A percentile compares a stretch with the other conserved stretches of the same genome.
Conservation (phyloP, 352 stramenopile genomes). For the Globisporangium emineosum region DNA sequence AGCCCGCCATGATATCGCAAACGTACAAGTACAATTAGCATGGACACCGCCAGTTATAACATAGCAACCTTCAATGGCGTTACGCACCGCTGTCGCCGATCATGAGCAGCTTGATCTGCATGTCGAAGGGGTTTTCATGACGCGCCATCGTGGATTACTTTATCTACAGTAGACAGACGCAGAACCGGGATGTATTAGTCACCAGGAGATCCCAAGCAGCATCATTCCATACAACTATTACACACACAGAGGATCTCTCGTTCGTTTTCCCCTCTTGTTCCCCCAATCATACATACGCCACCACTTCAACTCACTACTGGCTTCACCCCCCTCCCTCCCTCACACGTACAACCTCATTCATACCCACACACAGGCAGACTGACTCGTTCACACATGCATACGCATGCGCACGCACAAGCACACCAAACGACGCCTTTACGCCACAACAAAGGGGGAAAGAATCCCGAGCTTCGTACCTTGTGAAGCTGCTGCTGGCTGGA, state of each 20-base stretch:
- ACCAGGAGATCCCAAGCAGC: neutral
- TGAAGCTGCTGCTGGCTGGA: too few species aligned
- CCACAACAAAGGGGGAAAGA: neutral
- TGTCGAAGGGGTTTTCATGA: conserved; percentile 93
- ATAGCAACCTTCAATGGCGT: too few species aligned
- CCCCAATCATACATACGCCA: neutral
- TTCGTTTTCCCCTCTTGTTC: neutral
- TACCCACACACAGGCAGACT: neutral
- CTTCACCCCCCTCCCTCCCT: too few species aligned
- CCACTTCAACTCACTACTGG: neutral
- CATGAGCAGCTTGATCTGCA: conserved; percentile 98
- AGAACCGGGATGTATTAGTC: neutral
- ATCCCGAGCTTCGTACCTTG: neutral
- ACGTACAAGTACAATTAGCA: neutral
- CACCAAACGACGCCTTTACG: neutral
- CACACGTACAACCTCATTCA: neutral
- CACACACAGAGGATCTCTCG: neutral
- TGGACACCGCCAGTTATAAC: neutral
- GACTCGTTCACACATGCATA: neutral
- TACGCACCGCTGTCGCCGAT: conserved; percentile 94
- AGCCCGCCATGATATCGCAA: neutral
- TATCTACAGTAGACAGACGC: conserved; percentile 13
- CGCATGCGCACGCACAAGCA: neutral
- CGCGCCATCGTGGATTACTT: conserved; percentile 64
- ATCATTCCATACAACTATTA: neutral